Conservation (phyloP, 2,329 filamentous ascomycete genomes). For the Ceratocystis ficicola region DNA sequence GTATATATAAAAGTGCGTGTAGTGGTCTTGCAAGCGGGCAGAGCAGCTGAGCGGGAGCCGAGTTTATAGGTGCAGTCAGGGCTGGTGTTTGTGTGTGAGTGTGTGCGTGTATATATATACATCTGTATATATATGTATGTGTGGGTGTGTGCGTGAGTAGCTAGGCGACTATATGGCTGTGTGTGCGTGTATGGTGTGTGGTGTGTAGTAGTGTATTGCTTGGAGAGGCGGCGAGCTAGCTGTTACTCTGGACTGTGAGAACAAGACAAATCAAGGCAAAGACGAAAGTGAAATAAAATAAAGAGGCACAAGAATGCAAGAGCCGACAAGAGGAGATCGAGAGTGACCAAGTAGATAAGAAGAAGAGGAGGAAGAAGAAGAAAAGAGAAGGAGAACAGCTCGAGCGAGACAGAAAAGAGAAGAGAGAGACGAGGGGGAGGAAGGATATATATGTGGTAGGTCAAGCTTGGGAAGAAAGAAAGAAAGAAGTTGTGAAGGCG, state of each 20-base stretch:
- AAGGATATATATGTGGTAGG: slow-evolving; percentile 14
- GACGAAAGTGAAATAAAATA: slow-evolving; percentile 14
- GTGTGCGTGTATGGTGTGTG: neutral
- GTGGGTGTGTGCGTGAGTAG: neutral
- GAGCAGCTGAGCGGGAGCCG: neutral
- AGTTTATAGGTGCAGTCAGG: neutral
- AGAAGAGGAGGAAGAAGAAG: slow-evolving; percentile 6
- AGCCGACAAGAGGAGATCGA: neutral
- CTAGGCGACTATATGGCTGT: neutral
- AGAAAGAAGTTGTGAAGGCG: slow-evolving; percentile 16
- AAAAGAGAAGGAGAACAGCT: neutral
- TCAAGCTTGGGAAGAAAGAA: slow-evolving; percentile 8
- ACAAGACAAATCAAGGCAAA: slow-evolving; percentile 3
- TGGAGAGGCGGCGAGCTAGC: neutral
- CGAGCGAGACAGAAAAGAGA: slow-evolving; percentile 16
- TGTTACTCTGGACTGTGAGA: neutral
- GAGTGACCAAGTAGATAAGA: neutral
- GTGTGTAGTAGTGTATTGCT: neutral
- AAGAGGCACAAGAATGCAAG: slow-evolving; percentile 9
- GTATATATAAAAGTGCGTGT: too few relatives aligned
- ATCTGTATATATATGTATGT: neutral
- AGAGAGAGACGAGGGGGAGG: slow-evolving; percentile 17
- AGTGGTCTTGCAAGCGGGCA: neutral
- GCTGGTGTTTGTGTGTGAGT: neutral
- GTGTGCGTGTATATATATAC: neutral